phyloP scores from a whole-genome alignment of 257 asterid genomes.

The Misopates orontium region DNA sequence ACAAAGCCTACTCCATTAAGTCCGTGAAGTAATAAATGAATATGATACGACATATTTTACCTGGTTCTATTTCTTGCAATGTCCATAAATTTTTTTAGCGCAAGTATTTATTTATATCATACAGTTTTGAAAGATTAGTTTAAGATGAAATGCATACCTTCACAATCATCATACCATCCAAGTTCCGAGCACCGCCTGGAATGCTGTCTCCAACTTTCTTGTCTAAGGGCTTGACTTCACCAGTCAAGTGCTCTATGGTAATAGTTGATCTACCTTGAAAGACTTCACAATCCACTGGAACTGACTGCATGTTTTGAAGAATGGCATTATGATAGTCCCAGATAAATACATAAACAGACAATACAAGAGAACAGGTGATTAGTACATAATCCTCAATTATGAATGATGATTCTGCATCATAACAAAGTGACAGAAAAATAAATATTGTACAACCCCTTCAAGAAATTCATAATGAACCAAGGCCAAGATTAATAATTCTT shows the following conservation, averaged over 20 bases:
- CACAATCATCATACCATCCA: conserved; percentile 97
- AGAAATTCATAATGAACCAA: conserved; percentile 1
- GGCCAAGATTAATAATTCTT: not conserved
- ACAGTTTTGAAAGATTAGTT: not conserved
- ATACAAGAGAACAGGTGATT: conserved; percentile 16
- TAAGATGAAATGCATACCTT: conserved; percentile 51
- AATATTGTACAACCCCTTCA: not conserved
- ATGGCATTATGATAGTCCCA: conserved; percentile 28
- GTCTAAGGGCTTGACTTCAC: conserved; percentile 87
- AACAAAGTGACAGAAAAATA: not conserved
- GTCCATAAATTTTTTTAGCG: not conserved
- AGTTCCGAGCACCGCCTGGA: conserved; percentile 97
- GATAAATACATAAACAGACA: conserved; percentile 25
- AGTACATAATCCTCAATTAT: not conserved
- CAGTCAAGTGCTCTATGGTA: conserved; percentile 94
- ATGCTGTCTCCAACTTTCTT: conserved; percentile 82
- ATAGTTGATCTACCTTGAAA: conserved; percentile 88
- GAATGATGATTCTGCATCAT: conserved; percentile 11
- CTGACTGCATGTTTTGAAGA: conserved; percentile 64
- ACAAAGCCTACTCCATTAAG: conserved; percentile 1
- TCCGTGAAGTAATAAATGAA: not conserved
- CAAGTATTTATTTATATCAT: conserved; percentile 1
- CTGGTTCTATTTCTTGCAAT: conserved; percentile 7
- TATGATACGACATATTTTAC: not conserved
- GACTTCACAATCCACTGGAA: conserved; percentile 97